Base-by-base conservation (phyloP, 73 alveolate genomes). In the Halteria grandinella region DNA sequence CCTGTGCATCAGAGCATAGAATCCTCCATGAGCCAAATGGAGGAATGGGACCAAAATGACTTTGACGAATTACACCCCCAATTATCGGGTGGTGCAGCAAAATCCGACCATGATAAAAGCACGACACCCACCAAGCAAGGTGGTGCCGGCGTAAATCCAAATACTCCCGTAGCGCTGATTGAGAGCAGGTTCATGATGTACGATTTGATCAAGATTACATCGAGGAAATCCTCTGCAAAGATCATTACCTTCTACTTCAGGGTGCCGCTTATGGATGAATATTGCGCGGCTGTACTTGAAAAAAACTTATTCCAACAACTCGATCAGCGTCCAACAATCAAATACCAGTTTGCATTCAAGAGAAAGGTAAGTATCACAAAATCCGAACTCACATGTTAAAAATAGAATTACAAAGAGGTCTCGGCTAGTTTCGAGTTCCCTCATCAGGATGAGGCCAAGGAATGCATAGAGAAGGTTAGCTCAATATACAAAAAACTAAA, bases 201-300 rank as follows among this genome's bases (percentile, higher is more conserved):
- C 28, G 87, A 75, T 36, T 36, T 75, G 33, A 75, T 75, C 4
- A 75, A 75, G 70, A 75, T 75, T 32, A 75, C 87, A 0, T 75
- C 87, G 20, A 75, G 87, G 43, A 75, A 75, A 31, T 55, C 78
- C 14, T 75, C 87, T 1, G 24, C 87, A 1, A 52, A 39, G 37
- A 57, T 57, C 14, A 75, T 75, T 17, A 75, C 87, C 3, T 75
- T 75, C 45, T 75, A 75, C 60, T 75, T 75, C 78, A 33, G 87
- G 15, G 39, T 75, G 14, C 87, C 75, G 2, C 54, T 27, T 0
- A 0, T 41, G 27, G 43, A 11, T 11, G 75, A 75, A 17, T 75
- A 75, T 31, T 34, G 34, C 33, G 40, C 31, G 11, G n/a, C 15
- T 11, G 15, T 28, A 1, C 39, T 20, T 12, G 75, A 52, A n/a